A percentile compares a stretch with the other conserved stretches of the same genome.
Conservation (phyloP, 1,284 basidiomycete species). For the Hemileia vastatrix region DNA sequence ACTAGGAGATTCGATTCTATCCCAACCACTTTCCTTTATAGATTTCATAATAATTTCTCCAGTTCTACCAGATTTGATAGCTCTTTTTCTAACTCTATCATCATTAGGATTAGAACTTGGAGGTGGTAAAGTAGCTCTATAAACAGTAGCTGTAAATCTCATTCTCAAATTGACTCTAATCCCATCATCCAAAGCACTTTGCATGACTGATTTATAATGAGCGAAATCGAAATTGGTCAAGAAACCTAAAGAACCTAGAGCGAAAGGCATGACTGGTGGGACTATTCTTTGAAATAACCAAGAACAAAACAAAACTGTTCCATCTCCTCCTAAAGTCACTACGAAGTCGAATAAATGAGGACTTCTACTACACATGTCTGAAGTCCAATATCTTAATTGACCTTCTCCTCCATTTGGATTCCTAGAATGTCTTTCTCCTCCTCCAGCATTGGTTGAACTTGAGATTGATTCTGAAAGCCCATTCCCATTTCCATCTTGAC, state of each 20-base stretch:
- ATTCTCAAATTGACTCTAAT: conserved; percentile 96
- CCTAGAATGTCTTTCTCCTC: conserved; percentile 47
- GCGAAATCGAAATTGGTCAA: conserved; percentile 95
- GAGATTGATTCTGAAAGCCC: background rate
- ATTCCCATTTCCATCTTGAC: background rate
- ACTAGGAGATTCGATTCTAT: conserved; percentile 83
- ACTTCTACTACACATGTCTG: conserved; percentile 81
- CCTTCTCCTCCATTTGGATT: conserved; percentile 60
- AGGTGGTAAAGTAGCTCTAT: conserved; percentile 60
- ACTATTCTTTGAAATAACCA: conserved; percentile 99
- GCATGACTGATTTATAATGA: conserved; percentile 75
- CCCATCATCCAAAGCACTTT: conserved; percentile 78
- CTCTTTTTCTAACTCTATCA: conserved; percentile 41
- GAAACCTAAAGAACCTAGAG: conserved; percentile 95
- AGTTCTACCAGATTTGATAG: conserved; percentile 77
- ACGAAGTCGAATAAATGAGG: conserved; percentile 97
- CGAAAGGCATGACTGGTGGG: conserved; percentile 91
- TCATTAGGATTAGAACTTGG: conserved; percentile 45
- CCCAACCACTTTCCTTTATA: conserved; percentile 78
- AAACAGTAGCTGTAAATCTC: conserved; percentile 98
- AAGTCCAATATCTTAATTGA: conserved; percentile 92
- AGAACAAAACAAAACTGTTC: conserved; percentile 94
- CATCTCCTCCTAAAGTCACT: conserved; percentile 91
- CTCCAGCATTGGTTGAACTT: conserved; percentile 28
- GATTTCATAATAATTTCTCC: conserved; percentile 91